phyloP scores from a whole-genome alignment of 331 rosid genomes.

The Spiraea crenata region DNA sequence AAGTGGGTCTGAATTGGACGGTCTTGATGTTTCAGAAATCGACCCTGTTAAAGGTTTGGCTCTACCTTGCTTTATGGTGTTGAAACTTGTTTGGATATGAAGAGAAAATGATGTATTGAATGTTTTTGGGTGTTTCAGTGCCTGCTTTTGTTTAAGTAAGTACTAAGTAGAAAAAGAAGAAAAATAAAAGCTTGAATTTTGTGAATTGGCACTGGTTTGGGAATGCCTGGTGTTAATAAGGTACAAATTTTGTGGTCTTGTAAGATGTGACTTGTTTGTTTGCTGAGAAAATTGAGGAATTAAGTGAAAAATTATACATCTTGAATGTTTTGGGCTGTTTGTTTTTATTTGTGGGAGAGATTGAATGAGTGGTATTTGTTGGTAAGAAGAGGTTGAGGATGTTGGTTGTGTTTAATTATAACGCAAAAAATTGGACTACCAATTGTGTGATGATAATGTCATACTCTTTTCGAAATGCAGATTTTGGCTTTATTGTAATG shows the following conservation, averaged over 20 bases:
- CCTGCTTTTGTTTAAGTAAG: not conserved
- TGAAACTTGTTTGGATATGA: not conserved
- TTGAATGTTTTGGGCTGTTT: too few species aligned
- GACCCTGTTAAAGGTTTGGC: slow-evolving; percentile 76
- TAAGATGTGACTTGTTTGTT: too few species aligned
- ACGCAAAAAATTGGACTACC: not conserved
- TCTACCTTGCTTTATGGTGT: not conserved
- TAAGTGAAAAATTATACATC: too few species aligned
- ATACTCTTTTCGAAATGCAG: slow-evolving; percentile 41
- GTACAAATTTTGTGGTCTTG: too few species aligned
- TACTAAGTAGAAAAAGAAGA: not conserved
- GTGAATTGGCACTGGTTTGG: slow-evolving; percentile 7
- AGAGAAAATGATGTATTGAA: not conserved
- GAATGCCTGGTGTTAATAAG: not conserved
- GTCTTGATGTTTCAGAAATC: slow-evolving; percentile 47
- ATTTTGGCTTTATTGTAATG: slow-evolving; percentile 71
- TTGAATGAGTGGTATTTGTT: too few species aligned
- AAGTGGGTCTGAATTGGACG: slow-evolving; percentile 32
- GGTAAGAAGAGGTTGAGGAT: not conserved
- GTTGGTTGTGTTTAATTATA: not conserved
- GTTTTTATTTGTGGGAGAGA: too few species aligned
- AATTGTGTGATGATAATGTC: slow-evolving; percentile 9
- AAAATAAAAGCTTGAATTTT: slow-evolving; percentile 10
- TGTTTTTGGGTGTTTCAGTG: not conserved
- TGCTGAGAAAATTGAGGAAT: too few species aligned